phyloP scores from a whole-genome alignment of 768 basidiomycete genomes.

The Pholiota molesta region DNA sequence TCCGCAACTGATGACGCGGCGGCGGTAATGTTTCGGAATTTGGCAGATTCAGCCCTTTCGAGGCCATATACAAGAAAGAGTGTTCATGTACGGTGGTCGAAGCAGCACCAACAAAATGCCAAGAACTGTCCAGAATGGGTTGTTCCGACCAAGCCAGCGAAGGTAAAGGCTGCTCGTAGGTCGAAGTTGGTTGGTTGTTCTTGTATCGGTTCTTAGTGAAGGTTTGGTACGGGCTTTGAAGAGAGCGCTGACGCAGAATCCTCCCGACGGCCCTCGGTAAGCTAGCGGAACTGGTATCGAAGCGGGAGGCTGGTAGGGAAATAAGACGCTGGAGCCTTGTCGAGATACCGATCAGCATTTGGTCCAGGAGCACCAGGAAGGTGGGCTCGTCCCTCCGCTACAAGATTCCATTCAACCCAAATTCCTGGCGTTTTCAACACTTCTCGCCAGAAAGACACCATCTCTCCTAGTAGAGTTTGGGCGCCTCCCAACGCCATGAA shows the following conservation, averaged over 20 bases:
- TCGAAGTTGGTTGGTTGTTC: neutral
- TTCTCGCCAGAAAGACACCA: constrained; percentile 32
- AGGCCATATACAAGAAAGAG: neutral
- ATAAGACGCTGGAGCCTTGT: neutral
- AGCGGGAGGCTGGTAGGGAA: neutral
- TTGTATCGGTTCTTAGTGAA: neutral
- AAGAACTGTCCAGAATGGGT: neutral
- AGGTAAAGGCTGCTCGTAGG: neutral
- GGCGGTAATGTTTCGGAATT: no score
- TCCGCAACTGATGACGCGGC: no score
- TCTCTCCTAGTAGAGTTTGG: constrained; percentile 44
- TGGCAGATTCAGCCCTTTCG: neutral
- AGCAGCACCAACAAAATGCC: neutral
- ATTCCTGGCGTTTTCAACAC: constrained; percentile 6
- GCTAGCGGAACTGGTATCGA: neutral
- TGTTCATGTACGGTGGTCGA: neutral
- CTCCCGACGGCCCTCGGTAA: neutral
- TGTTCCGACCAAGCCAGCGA: neutral
- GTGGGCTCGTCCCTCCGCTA: constrained; percentile 29
- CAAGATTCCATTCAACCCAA: constrained; percentile 36
- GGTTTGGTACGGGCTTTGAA: neutral
- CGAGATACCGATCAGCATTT: neutral
- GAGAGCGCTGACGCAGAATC: neutral
- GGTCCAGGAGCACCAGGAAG: constrained; percentile 31
- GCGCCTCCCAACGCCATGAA: constrained; percentile 40